Conservation (phyloP, 768 basidiomycete genomes). For the Inosperma sp. region DNA sequence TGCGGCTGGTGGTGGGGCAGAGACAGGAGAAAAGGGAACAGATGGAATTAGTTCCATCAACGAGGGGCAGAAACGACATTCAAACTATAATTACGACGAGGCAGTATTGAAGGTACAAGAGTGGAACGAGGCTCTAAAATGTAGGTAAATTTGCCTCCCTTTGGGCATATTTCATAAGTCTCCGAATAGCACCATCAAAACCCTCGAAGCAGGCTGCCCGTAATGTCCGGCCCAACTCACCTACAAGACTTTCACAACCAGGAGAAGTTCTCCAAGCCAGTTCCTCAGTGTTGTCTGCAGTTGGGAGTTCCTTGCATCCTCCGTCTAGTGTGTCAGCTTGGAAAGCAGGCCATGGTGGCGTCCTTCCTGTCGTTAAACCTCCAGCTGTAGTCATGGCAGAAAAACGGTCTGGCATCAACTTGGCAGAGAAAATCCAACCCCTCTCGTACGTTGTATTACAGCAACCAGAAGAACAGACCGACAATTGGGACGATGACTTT, state of each 20-base stretch:
- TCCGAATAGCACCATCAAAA: constrained; percentile 58
- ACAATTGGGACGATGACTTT: constrained; percentile 99
- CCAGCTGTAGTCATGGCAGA: constrained; percentile 12
- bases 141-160: constrained; percentile 41
- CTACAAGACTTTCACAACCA: constrained; percentile 39
- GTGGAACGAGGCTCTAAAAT: constrained; percentile 97
- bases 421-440: constrained; percentile 56
- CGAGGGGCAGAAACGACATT: constrained; percentile 43
- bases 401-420: constrained; percentile 30
- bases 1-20: constrained; percentile 18
- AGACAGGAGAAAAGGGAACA: constrained; percentile 11
- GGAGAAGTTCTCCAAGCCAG: constrained; percentile 25
- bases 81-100: constrained; percentile 90
- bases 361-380: constrained; percentile 29
- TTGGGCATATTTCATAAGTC: neutral
- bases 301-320: constrained; percentile 25
- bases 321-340: constrained; percentile 28
- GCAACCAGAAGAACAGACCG: constrained; percentile 79
- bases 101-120: constrained; percentile 94
- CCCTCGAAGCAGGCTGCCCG: constrained; percentile 64
- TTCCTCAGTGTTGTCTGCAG: constrained; percentile 27
- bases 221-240: constrained; percentile 42
- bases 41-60: constrained; percentile 35
- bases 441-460: constrained; percentile 56
- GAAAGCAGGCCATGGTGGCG: constrained; percentile 23